These are phyloP conservation scores for Metschnikowia lunata DNA, from an alignment of 805 yeast genomes.

Conservation along the genomic window DNA sequence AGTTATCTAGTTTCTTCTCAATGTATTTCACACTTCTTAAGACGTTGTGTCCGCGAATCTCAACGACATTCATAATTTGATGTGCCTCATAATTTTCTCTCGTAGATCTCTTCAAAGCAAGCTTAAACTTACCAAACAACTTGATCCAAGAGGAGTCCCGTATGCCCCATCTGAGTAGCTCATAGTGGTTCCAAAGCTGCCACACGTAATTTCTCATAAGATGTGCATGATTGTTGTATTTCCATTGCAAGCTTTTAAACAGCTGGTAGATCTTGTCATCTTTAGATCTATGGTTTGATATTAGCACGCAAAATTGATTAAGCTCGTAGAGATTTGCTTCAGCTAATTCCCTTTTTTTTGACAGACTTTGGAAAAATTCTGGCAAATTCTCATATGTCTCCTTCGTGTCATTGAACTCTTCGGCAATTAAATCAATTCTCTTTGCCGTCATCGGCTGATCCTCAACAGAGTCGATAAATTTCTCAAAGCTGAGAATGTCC, in stretches of 20 bases:
- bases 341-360: not conserved
- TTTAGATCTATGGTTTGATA: not conserved
- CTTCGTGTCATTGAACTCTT: not conserved
- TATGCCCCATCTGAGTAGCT: constrained; percentile 1
- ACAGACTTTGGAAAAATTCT: constrained; percentile 1
- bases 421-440: not conserved
- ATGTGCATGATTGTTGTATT: not conserved
- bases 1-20: not conserved
- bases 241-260: constrained; percentile 1
- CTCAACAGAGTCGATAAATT: not conserved
- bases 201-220: constrained; percentile 8
- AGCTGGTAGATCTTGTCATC: not conserved
- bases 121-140: constrained; percentile 1
- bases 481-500: not conserved
- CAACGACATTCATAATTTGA: constrained; percentile 2
- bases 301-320: not conserved
- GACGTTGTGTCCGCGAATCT: not conserved
- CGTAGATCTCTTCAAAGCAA: not conserved
- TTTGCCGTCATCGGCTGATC: not conserved
- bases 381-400: not conserved
- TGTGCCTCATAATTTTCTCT: constrained; percentile 6
- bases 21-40: not conserved
- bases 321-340: constrained; percentile 3
- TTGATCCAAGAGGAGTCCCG: not conserved
- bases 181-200: constrained; percentile 9